Base-by-base conservation (phyloP, 768 basidiomycete species). In the Psilocybe azurescens region DNA sequence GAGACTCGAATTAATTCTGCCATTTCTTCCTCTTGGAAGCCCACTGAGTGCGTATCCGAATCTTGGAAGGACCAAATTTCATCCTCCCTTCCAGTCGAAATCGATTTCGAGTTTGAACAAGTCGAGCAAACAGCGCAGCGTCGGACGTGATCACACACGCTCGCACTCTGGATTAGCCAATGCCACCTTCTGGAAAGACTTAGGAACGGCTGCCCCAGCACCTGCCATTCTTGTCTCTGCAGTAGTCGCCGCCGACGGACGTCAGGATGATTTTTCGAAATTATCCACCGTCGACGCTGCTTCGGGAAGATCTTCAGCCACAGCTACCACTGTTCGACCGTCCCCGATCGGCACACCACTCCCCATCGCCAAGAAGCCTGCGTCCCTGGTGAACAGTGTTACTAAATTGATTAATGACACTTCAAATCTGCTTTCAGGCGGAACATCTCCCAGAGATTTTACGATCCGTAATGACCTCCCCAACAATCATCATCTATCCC, bases 171-270 rank as follows among this genome's bases (percentile, higher is more conserved):
- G 78, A 24, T 51, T 76, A 5, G 73, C 78, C 7, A 69, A 73
- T 3, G 70, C 79, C 9, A 73, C 74, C 18, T 79, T 78, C 58
- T 84, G 84, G 83, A 81, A 85, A 67, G 82, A 84, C 68, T 83
- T 80, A 14, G 83, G 84, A 30, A 72, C 79, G 24, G 77, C 79
- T n/a, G 78, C 83, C 8, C 84, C 78, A 28, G 84, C 84, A 0
- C 84, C 84, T 50, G 83, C 83, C 1, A 78, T 86, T 14, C 74
- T 86, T 52, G 82, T 86, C 6, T 83, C 82, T 48, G 79, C 82
- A 28, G 78, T 81, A 33, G 83, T 80, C 8, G 73, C 77, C 33
- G 78, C 82, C 18, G 81, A 77, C 67, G 79, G 78, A 24, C 77
- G 76, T 24, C 77, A 79, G 62, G 73, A 74, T 24, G 75, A 77